Base-by-base conservation (phyloP, 2,329 filamentous ascomycete genomes). In the Pleurostoma richardsiae region DNA sequence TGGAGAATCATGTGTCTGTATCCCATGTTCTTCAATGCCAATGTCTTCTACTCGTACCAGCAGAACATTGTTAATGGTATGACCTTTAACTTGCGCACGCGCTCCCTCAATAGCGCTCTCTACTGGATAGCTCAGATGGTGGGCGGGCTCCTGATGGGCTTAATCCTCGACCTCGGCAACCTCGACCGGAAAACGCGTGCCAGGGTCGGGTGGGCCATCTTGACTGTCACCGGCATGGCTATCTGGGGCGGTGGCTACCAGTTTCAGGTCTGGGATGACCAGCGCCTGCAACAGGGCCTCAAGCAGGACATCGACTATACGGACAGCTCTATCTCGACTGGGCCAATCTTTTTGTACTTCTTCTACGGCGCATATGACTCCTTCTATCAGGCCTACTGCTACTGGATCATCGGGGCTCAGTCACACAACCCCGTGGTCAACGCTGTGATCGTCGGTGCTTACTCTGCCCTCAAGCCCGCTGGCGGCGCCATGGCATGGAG, bases 221-320 rank as follows among this genome's bases (percentile, higher is more conserved):
- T 80, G 29, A 70, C 79, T 29, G 59, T 68, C 4, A 67, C 71
- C 4, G 74, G 72, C 1, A 75, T 79, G 70, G 66, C 54, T n/a
- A 73, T 77, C 51, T 80, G 75, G 76, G 76, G 76, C 30, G 75
- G 74, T 28, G 84, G 83, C n/a, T 85, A 82, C 55, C 74, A 70
- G 26, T 87, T 86, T 66, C 80, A 87, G 67, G 73, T 66, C 49
- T 76, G 74, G 55, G 79, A 82, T 55, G 60, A 77, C 52, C 68
- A n/a, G 45, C 62, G 69, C 10, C 54, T 67, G n/a, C 67, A 63
- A 19, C 42, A 52, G 4, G 68, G 68, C 4, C 54, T 62, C 26
- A 69, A 68, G 49, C 68, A 74, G 46, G 66, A 72, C 43, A 60
- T 77, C 46, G 73, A 77, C 56, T 77, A 70, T 50, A 72, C 62